These are phyloP conservation scores for Mentha longifolia DNA, from an alignment of 257 asterid genomes.

Conservation along the genomic window DNA sequence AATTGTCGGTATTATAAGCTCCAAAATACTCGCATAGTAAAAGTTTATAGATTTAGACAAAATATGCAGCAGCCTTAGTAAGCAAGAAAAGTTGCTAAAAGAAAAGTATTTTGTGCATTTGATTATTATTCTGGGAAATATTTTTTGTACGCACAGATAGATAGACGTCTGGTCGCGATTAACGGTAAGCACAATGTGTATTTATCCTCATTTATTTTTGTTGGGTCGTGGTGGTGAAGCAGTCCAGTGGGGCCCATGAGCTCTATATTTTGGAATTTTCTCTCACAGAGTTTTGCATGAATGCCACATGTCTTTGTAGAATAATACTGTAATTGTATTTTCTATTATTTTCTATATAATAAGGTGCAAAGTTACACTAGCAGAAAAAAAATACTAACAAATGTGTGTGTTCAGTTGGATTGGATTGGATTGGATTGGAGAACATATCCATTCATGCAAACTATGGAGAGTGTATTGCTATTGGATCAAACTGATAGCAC, in stretches of 20 bases:
- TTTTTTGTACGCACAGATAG: background rate
- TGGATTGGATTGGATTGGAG: no score
- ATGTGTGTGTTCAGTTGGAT: no score
- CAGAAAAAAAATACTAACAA: no score
- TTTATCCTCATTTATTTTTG: background rate
- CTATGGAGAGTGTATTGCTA: no score
- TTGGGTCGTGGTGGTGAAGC: background rate
- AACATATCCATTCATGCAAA: no score
- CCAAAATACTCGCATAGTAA: background rate
- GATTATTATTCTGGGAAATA: no score
- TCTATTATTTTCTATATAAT: no score
- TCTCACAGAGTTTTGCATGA: conserved; percentile 15
- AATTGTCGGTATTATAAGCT: background rate
- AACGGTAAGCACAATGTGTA: background rate
- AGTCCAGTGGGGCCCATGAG: conserved; percentile 28
- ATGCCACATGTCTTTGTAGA: conserved; percentile 25
- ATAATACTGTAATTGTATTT: background rate
- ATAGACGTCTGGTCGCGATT: background rate
- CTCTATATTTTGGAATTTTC: background rate
- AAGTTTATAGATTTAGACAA: background rate
- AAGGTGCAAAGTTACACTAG: no score
- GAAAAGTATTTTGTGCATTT: no score
- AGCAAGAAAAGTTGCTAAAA: background rate
- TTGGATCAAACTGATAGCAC: no score
- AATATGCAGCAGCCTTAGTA: conserved; percentile 8